Base-by-base conservation (phyloP, 2,329 filamentous ascomycete species). In the Fusarium torulosum region DNA sequence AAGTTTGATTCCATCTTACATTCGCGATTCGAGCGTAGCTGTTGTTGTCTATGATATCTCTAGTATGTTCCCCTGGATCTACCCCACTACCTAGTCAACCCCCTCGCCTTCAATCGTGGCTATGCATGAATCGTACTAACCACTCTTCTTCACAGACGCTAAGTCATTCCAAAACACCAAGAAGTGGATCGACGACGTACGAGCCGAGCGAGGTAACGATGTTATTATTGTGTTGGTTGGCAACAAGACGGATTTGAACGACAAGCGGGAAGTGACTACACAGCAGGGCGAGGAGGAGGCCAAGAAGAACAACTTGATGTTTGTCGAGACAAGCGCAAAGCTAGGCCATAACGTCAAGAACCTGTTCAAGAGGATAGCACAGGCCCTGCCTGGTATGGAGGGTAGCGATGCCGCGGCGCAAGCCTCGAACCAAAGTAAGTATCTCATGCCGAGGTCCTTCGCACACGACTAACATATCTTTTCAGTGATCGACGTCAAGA, bases 31-130 rank as follows among this genome's bases (percentile, higher is more conserved):
- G 21, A 96, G 92, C 77, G 96, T 99, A 52, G 96, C 96, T 21
- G 96, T 99, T 33, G 96, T 99, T 33, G 96, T 99, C 63, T 99
- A 99, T 83, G 96, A 99, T 80, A 97, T 99, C 76, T 97, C 94
- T 61, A 97, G 90, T 92, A 82, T 38, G 74, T 20, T 29, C 49
- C 53, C 62, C 64, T 65, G 54, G 63, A 40, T 43, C 40, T 55
- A 67, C 66, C 68, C 68, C 70, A 69, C 72, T 60, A 58, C 59
- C 27, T 44, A n/a, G 35, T 27, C 29, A 46, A 51, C 47, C 29
- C 47, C 52, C 37, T 70, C 37, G 53, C 46, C 47, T 23, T 37
- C 47, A 59, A 38, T 65, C 37, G 53, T 40, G 53, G 47, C 49
- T 65, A 59, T 53, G 47, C 49, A 53, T 27, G 59, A 61, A 59